phyloP scores from a whole-genome alignment of 768 basidiomycete genomes.

The Tylopilus sp. region DNA sequence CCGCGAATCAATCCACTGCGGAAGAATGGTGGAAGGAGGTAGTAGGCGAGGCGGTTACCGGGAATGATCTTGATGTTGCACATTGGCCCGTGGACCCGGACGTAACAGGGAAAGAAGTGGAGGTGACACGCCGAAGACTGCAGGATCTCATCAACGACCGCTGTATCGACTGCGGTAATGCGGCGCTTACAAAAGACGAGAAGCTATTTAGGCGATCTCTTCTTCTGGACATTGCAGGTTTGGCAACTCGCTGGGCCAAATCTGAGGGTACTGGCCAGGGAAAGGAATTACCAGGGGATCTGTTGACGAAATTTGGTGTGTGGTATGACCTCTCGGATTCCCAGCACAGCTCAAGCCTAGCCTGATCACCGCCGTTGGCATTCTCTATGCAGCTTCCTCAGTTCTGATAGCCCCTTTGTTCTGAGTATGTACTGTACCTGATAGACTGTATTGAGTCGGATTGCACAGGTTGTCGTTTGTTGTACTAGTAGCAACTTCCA shows the following conservation, averaged over 20 bases:
- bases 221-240: slow-evolving; percentile 10
- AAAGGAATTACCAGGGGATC: neutral
- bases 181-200: slow-evolving; percentile 2
- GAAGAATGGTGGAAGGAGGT: slow-evolving; percentile 22
- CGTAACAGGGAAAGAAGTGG: neutral
- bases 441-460: too few species aligned
- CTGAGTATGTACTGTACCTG: too few species aligned
- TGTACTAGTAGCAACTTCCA: too few species aligned
- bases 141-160: slow-evolving; percentile 16
- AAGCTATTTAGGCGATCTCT: slow-evolving; percentile 14
- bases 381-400: neutral
- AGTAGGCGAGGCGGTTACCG: neutral
- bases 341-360: neutral
- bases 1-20: slow-evolving; percentile 8
- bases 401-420: neutral
- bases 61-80: slow-evolving; percentile 10
- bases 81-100: slow-evolving; percentile 6
- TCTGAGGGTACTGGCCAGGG: slow-evolving; percentile 1
- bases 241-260: slow-evolving; percentile 10
- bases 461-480: too few species aligned
- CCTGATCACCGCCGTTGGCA: neutral
- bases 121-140: slow-evolving; percentile 3
- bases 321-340: slow-evolving; percentile 11
- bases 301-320: slow-evolving; percentile 19
- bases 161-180: slow-evolving; percentile 22